Evolutionary conservation across 2,329 filamentous ascomycete genomes (phyloP).

Genomic region (Corinectria fuckeliana): DNA sequence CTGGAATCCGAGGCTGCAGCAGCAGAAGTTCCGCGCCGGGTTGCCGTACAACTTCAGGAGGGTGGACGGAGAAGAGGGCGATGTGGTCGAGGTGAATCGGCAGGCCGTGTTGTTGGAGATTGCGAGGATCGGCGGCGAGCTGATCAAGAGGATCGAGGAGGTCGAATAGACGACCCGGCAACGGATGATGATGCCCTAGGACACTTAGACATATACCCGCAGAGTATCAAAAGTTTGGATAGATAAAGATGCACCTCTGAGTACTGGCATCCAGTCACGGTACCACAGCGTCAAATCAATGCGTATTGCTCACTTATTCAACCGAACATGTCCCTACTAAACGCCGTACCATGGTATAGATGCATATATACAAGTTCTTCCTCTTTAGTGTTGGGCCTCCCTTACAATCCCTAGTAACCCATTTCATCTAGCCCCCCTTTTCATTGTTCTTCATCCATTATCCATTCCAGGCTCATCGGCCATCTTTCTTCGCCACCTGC

Average conservation of each 20-base stretch:
- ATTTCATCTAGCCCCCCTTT: constrained; percentile 20
- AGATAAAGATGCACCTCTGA: not conserved
- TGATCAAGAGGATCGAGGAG: constrained; percentile 72
- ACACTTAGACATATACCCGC: constrained; percentile 25
- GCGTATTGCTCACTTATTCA: constrained; percentile 31
- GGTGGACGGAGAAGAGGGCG: constrained; percentile 41
- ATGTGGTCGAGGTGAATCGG: constrained; percentile 69
- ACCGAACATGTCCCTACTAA: constrained; percentile 35
- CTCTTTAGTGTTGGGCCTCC: constrained; percentile 28
- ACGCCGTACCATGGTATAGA: constrained; percentile 51
- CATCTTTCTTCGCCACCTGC: constrained; percentile 59
- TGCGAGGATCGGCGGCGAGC: constrained; percentile 67
- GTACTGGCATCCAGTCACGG: not conserved
- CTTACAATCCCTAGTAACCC: constrained; percentile 23
- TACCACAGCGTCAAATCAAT: not conserved
- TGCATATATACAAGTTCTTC: constrained; percentile 40
- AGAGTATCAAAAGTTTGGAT: not conserved
- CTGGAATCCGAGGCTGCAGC: constrained; percentile 62
- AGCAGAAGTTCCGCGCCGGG: constrained; percentile 72
- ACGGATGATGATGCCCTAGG: constrained; percentile 19
- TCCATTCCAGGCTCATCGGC: constrained; percentile 39
- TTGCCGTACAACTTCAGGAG: constrained; percentile 65
- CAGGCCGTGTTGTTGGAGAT: constrained; percentile 75
- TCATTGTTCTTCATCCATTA: constrained; percentile 10
- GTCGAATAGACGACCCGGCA: constrained; percentile 27